A percentile compares a stretch with the other conserved stretches of the same genome.
phyloP scores from a whole-genome alignment of 2,329 filamentous ascomycete genomes.

The Ploettnerulaceae sp. region DNA sequence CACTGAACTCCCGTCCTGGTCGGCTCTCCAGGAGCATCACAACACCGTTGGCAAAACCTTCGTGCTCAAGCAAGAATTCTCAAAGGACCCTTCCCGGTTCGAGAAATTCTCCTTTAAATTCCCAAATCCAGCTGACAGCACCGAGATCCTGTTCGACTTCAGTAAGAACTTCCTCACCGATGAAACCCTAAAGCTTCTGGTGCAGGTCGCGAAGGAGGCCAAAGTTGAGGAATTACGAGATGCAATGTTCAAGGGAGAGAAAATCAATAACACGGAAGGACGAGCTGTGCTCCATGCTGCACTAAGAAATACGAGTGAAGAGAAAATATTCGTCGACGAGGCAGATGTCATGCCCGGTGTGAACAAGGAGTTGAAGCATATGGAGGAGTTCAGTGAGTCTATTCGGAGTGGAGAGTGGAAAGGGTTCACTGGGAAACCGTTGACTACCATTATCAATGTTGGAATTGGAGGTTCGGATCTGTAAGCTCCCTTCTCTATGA shows the following conservation, averaged over 20 bases:
- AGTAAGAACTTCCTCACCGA: constrained; percentile 98
- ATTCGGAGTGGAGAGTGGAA: constrained; percentile 95
- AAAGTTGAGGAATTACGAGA: constrained; percentile 89
- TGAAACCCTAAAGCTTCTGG: constrained; percentile 80
- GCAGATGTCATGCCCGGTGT: constrained; percentile 92
- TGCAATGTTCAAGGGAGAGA: constrained; percentile 94
- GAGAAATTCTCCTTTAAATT: constrained; percentile 86
- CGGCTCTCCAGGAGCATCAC: constrained; percentile 86
- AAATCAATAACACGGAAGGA: constrained; percentile 99
- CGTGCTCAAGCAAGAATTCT: constrained; percentile 88
- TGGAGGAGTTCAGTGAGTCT: constrained; percentile 97
- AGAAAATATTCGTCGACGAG: constrained; percentile 80
- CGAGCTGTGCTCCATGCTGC: constrained; percentile 95
- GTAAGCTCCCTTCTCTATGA: constrained; percentile 50
- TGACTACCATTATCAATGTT: constrained; percentile 94
- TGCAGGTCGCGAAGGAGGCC: constrained; percentile 88
- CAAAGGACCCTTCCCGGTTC: constrained; percentile 83
- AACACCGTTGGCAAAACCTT: constrained; percentile 81
- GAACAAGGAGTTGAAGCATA: constrained; percentile 87
- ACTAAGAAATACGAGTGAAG: constrained; percentile 81
- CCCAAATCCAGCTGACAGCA: constrained; percentile 68
- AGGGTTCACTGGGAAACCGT: constrained; percentile 94
- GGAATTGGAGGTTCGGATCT: constrained; percentile 98
- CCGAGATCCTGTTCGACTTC: constrained; percentile 95
- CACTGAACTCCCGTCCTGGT: constrained; percentile 82